These are phyloP conservation scores for Russula virescens DNA, from an alignment of 768 basidiomycete species.

Conservation along the genomic window DNA sequence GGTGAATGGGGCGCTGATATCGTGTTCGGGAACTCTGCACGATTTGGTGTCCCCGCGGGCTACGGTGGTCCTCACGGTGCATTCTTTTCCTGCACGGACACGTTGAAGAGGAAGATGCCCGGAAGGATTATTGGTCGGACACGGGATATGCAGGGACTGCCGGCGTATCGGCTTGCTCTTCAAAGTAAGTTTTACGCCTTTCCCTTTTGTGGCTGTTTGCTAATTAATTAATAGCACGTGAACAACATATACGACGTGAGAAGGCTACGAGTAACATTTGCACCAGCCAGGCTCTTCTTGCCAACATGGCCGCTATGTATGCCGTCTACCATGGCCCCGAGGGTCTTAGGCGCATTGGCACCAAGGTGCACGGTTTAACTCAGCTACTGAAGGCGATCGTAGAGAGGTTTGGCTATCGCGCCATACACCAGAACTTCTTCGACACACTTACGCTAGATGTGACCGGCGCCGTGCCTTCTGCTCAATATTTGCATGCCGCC, in stretches of 20 bases:
- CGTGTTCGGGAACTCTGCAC: conserved; percentile 89
- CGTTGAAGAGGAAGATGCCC: conserved; percentile 97
- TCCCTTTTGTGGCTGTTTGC: neutral
- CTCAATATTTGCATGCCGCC: conserved; percentile 60
- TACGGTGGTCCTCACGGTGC: conserved; percentile 97
- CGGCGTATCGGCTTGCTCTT: conserved; percentile 87
- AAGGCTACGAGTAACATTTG: conserved; percentile 99
- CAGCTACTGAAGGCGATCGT: conserved; percentile 65
- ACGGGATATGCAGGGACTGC: conserved; percentile 75
- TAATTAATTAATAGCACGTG: conserved; percentile 57
- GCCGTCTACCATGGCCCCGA: conserved; percentile 93
- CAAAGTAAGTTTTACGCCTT: conserved; percentile 60
- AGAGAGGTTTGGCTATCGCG: conserved; percentile 66
- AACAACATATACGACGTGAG: conserved; percentile 95
- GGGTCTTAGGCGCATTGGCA: conserved; percentile 78
- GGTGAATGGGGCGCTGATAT: conserved; percentile 99
- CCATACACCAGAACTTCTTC: conserved; percentile 74
- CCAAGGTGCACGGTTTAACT: conserved; percentile 86
- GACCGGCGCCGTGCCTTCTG: conserved; percentile 48
- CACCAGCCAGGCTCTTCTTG: conserved; percentile 94
- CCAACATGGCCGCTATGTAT: conserved; percentile 99
- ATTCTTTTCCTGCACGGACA: conserved; percentile 92
- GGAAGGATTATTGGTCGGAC: conserved; percentile 90
- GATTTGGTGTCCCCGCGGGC: conserved; percentile 96
- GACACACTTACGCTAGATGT: conserved; percentile 85